phyloP scores from a whole-genome alignment of 163 green algal genomes.

The Botryococcus braunii region DNA sequence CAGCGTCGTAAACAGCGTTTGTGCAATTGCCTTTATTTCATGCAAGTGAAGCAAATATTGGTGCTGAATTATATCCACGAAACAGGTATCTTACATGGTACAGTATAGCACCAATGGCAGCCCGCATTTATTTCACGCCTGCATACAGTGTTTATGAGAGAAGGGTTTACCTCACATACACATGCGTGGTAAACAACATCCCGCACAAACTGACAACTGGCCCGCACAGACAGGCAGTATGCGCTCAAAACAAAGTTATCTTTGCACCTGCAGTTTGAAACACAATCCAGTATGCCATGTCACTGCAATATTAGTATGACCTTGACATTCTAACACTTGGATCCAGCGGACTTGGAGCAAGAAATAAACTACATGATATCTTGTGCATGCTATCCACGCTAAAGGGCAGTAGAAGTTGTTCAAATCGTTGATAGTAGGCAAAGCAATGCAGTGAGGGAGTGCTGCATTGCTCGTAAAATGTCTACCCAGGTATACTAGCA shows the following conservation, averaged over 20 bases:
- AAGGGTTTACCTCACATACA: conserved; percentile 32
- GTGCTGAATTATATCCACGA: neutral
- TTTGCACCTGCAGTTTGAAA: conserved; percentile 32
- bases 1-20: neutral
- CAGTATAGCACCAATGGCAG: neutral
- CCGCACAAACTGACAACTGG: conserved; percentile 24
- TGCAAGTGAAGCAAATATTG: neutral
- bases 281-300: too few relatives aligned
- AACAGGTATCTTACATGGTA: neutral
- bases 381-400: too few relatives aligned
- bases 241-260: conserved; percentile 21
- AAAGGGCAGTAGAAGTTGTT: too few relatives aligned
- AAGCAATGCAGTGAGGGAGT: too few relatives aligned
- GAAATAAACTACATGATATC: too few relatives aligned
- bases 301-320: too few relatives aligned
- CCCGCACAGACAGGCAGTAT: conserved; percentile 29
- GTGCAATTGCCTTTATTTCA: neutral
- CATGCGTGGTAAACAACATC: conserved; percentile 35
- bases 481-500: too few relatives aligned
- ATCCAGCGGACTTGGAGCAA: conserved; percentile 12
- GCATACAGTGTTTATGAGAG: neutral
- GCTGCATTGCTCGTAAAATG: too few relatives aligned
- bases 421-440: too few relatives aligned
- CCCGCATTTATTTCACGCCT: neutral
- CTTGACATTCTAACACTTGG: too few relatives aligned